These are phyloP conservation scores for Penicillium samsonianum DNA, from an alignment of 495 filamentous ascomycete genomes.

Conservation along the genomic window DNA sequence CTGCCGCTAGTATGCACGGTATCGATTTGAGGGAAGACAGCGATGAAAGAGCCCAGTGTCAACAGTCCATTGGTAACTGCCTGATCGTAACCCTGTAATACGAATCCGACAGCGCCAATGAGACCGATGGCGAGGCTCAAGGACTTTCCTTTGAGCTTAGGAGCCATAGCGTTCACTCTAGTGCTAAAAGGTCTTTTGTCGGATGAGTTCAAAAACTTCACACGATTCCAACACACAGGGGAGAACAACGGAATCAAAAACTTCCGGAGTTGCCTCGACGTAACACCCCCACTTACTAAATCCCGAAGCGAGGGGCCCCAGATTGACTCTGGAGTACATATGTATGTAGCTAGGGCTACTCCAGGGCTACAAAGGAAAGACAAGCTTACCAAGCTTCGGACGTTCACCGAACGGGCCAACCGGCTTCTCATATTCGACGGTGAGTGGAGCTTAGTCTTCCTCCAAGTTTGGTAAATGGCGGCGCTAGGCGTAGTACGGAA, in stretches of 20 bases:
- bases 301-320: constrained; percentile 6
- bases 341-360: too few relatives aligned
- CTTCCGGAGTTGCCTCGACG: background rate
- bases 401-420: background rate
- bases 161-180: constrained; percentile 3
- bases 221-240: too few relatives aligned
- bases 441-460: background rate
- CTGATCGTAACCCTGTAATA: constrained; percentile 52
- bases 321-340: too few relatives aligned
- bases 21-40: constrained; percentile 51
- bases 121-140: constrained; percentile 20
- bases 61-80: constrained; percentile 41
- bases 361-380: background rate
- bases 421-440: background rate
- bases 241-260: background rate
- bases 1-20: constrained; percentile 42
- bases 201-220: background rate
- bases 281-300: background rate
- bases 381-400: constrained; percentile 12
- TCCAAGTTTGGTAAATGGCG: background rate
- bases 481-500: background rate
- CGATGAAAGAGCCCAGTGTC: constrained; percentile 35
- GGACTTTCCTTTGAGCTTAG: constrained; percentile 18
- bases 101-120: constrained; percentile 31
- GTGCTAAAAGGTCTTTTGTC: background rate